Base-by-base conservation (phyloP, 306 rosid genomes). In the Sechiopsis laciniata region DNA sequence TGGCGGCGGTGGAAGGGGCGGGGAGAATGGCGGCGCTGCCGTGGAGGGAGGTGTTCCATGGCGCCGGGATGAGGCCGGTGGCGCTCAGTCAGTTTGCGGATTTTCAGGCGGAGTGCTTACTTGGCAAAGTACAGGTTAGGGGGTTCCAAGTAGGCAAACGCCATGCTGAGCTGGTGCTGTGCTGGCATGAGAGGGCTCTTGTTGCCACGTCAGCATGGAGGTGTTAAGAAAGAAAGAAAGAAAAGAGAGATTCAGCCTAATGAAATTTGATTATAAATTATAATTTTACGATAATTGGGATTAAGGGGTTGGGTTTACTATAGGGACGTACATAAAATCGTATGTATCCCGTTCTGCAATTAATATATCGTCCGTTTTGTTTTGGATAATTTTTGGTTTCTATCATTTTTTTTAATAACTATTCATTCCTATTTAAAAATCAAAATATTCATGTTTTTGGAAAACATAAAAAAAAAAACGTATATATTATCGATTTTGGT, bases 201-300 rank as follows among this genome's bases (percentile, higher is more conserved):
- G 90, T 89, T 62, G 71, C 92, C 83, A 88, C 85, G 29, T 89
- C 97, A 46, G 97, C 96, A 2, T 92, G 96, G 96, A 84, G 84
- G 69, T 86, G 87, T 54, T 16, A 37, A 37, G 40, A 26, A 26
- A 26, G 42, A 37, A 37, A 37, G 5, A 37, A 37, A 48, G 8
- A 51, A n/a, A n/a, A n/a, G n/a, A n/a, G n/a, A n/a, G 17, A 53
- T 53, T 53, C 9, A 84, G 53, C 17, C 8, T 46, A 40, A 21
- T 17, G 4, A 61, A 29, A 24, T 29, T 61, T 61, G n/a, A 59
- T 59, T 59, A 58, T 11, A 19, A 55, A 22, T 59, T 21, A 59
- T 59, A 24, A 61, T 1, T 6, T 61, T 61, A 66, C 53, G 54
- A 37, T 66, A 64, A 64, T 40, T 68, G 56, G 73, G 54, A 26